Base-by-base conservation (phyloP, 202 grass and related monocot species). In the Setaria viridis region DNA sequence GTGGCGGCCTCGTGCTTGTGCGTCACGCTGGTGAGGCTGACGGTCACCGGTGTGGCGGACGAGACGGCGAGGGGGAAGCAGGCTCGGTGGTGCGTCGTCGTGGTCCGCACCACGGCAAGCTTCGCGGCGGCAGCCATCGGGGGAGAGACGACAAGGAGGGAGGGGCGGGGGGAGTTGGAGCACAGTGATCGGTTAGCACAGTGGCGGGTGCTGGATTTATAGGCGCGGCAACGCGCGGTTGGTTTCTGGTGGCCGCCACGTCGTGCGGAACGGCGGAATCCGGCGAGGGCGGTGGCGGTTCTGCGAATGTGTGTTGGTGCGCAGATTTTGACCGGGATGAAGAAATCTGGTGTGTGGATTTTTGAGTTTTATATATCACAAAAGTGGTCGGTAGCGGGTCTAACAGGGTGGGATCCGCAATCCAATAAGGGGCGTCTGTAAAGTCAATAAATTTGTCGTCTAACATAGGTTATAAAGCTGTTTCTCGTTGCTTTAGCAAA, bases 351-450 rank as follows among this genome's bases (percentile, higher is more conserved):
- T 62, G 29, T 32, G 29, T 32, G 17, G 29, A 33, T 3, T 59
- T 37, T 53, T 37, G 6, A 5, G 21, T 62, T 20, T 74, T 33
- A 64, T 72, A 65, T 64, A 46, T 12, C 4, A 15, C 45, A 2
- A 78, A 88, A 88, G 86, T 88, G 86, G 86, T 88, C 80, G 80
- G 86, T 83, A 65, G 16, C 80, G 86, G 80, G 86, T 82, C 43
- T 62, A 39, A 16, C 37, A 5, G 46, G 48, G 47, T 21, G 5
- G 3, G 68, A 33, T 11, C 54, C 0, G 11, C 0, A 7, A 62
- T 47, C 20, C 45, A 19, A 2, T 17, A 42, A 4, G 25, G 17
- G 1, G 9, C 47, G 12, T 49, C 47, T 49, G 2, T 9, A 13
- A 13, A 49, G 47, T 49, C 47, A 49, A 49, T 13, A 47, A 47